Percentiles rank a stretch among this genome's conserved stretches.
These are phyloP conservation scores for Tagetes erecta DNA, from an alignment of 129 eudicot species.

Conservation along the genomic window DNA sequence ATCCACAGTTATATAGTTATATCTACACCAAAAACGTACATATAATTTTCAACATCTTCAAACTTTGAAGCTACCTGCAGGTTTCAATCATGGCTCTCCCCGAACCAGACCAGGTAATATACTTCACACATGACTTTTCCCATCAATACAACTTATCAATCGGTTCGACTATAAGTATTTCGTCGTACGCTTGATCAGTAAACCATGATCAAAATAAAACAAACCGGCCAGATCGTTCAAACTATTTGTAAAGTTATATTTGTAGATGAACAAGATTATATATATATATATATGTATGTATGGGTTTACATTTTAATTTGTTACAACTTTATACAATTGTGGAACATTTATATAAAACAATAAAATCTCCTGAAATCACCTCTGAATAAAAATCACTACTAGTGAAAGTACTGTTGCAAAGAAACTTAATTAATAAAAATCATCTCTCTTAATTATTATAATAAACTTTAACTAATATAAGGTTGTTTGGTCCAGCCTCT, in stretches of 20 bases:
- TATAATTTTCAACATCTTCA: slow-evolving; percentile 21
- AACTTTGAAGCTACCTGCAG: slow-evolving; percentile 17
- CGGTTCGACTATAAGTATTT: not conserved
- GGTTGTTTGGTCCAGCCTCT: too few relatives aligned
- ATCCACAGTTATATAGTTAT: not conserved
- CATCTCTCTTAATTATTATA: too few relatives aligned
- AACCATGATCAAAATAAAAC: not conserved
- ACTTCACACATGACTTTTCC: not conserved
- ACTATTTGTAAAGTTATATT: not conserved
- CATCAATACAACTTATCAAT: not conserved
- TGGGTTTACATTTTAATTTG: too few relatives aligned
- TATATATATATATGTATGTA: too few relatives aligned
- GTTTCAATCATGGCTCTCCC: slow-evolving; percentile 32
- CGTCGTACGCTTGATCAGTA: not conserved
- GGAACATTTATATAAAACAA: too few relatives aligned
- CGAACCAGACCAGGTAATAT: slow-evolving; percentile 22
- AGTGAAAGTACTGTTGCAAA: too few relatives aligned
- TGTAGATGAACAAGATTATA: not conserved
- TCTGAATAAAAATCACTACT: too few relatives aligned
- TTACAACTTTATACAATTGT: too few relatives aligned
- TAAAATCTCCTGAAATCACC: too few relatives aligned
- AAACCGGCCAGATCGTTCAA: not conserved
- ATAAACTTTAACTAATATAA: too few relatives aligned
- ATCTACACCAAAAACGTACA: not conserved
- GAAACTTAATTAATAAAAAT: too few relatives aligned